Evolutionary conservation across 2,329 filamentous ascomycete genomes (phyloP), one percentile per base, ranked within the genome.

Genomic region (Nothophaeocryptopus gaeumannii): DNA sequence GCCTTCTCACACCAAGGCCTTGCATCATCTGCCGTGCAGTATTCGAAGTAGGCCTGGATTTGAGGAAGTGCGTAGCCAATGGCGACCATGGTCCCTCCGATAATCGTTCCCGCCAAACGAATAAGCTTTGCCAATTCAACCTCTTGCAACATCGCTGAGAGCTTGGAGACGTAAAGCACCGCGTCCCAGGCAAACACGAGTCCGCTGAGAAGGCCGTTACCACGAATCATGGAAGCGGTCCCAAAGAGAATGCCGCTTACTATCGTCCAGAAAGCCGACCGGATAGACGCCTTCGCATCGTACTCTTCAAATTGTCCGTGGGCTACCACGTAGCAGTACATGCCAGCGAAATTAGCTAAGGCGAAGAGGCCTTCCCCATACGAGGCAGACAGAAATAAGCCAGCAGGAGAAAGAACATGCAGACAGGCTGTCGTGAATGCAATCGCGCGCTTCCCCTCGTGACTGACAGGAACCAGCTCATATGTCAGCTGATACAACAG

Each of bases 161-260:
- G 64, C 37, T 72, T 65, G 15, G 67, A 61, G 1, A 78, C 58
- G 8, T 71, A 68, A 12, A 69, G 51, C 5, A 78, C 40, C 8
- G 77, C 74, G 63, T 88, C 84, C 55, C 79, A 81, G 26, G 85
- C 80, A 64, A 95, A 88, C 2, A 90, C 73, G 2, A 89, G 66
- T 8, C 92, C 92, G 64, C 86, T 91, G 10, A 96, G 74, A 39
- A 97, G 72, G 8, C 89, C 93, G 67, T 99, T 99, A 63, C 86
- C 89, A 50, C 93, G 84, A 54, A 95, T 82, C 1, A 81, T 77
- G 0, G 85, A 85, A 0, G 90, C 85, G 12, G 85, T 60, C 1
- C 85, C 88, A 63, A 97, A 92, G 32, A 41, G 55, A 12, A 62
- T 14, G 32, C 67, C 67, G 12, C 62, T 60, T 9, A 45, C 39